These are phyloP conservation scores for Dactylorhiza incarnata DNA, from an alignment of 106 monocot genomes.

Conservation along the genomic window DNA sequence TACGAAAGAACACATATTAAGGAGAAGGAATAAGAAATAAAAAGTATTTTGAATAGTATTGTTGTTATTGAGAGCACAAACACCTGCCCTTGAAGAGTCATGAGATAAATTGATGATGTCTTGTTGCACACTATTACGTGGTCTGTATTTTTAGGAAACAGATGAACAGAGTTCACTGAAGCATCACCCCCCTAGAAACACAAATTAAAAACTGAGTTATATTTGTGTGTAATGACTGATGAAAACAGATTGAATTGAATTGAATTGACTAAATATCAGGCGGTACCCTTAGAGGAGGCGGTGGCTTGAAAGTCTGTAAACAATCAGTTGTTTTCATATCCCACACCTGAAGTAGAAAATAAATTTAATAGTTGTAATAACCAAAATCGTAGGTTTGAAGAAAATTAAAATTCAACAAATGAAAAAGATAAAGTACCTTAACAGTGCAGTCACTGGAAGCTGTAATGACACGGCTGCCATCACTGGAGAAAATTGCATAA, in stretches of 20 bases:
- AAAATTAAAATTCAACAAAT: not conserved
- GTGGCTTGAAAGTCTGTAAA: slow-evolving; percentile 94
- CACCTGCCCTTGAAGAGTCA: slow-evolving; percentile 84
- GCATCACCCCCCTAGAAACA: slow-evolving; percentile 88
- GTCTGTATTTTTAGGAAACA: slow-evolving; percentile 83
- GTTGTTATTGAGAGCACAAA: too few relatives aligned
- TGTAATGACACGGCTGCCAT: slow-evolving; percentile 84
- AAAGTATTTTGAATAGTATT: too few relatives aligned
- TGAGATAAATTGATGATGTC: slow-evolving; percentile 91
- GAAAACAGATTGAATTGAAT: not conserved
- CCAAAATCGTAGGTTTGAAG: not conserved
- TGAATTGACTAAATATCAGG: not conserved
- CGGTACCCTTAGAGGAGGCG: slow-evolving; percentile 90
- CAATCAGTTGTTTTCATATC: slow-evolving; percentile 95
- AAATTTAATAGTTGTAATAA: not conserved
- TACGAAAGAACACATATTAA: too few relatives aligned
- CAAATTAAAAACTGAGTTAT: not conserved
- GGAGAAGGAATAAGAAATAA: too few relatives aligned
- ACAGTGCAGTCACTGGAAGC: slow-evolving; percentile 97
- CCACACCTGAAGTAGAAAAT: slow-evolving; percentile 56
- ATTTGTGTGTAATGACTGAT: not conserved
- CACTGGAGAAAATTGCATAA: slow-evolving; percentile 79
- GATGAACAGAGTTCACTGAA: slow-evolving; percentile 85
- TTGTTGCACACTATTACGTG: slow-evolving; percentile 95
- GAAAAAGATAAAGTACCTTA: slow-evolving; percentile 40